Evolutionary conservation across 306 rosid genomes (phyloP).

Genomic region (Pterocarpus santalinus): DNA sequence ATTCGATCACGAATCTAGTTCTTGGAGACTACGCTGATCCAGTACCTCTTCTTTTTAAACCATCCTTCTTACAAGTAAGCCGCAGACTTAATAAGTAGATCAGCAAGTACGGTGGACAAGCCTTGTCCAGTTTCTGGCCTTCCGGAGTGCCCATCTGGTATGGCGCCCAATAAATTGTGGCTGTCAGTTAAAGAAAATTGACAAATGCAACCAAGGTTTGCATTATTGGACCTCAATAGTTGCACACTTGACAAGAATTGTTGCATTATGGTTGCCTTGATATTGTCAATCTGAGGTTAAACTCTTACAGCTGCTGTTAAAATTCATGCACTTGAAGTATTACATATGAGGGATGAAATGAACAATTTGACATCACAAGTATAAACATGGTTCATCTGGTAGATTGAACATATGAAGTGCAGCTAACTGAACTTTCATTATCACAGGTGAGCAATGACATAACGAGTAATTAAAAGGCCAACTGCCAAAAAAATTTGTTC

Average conservation of each 20-base stretch:
- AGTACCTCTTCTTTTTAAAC: slow-evolving; percentile 15
- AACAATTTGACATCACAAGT: slow-evolving; percentile 22
- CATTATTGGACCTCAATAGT: slow-evolving; percentile 32
- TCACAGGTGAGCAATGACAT: not conserved
- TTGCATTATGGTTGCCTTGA: slow-evolving; percentile 17
- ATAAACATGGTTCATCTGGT: slow-evolving; percentile 17
- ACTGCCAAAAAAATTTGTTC: slow-evolving; percentile 13
- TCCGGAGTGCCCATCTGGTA: not conserved
- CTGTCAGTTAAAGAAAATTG: slow-evolving; percentile 19
- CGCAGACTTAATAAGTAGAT: not conserved
- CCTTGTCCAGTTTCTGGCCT: not conserved
- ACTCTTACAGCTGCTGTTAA: slow-evolving; percentile 1
- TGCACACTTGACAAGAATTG: slow-evolving; percentile 19
- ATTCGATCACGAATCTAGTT: slow-evolving; percentile 63
- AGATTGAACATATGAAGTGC: slow-evolving; percentile 23
- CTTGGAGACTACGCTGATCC: slow-evolving; percentile 26
- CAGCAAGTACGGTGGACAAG: slow-evolving; percentile 16
- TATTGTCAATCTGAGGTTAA: slow-evolving; percentile 1
- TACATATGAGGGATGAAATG: slow-evolving; percentile 5
- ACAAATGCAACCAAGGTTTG: slow-evolving; percentile 35
- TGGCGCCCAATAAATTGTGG: not conserved
- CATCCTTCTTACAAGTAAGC: slow-evolving; percentile 23
- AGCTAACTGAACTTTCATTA: not conserved
- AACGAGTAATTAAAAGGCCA: not conserved
- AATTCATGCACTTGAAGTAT: slow-evolving; percentile 32